Base-by-base conservation (phyloP, 2,329 filamentous ascomycete species). In the Xylariaceae sp. region DNA sequence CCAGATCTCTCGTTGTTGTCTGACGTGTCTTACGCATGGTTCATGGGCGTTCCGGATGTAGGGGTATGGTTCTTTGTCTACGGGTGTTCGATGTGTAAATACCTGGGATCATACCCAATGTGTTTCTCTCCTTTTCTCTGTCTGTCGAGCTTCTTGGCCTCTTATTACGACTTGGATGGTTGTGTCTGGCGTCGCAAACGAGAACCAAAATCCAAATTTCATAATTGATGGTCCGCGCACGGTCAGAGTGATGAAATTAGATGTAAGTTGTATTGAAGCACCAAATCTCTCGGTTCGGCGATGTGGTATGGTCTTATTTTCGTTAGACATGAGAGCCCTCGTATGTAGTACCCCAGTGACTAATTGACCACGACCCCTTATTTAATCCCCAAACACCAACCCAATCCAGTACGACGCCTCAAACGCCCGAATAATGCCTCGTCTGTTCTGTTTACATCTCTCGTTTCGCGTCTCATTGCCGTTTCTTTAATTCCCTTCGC, bases 401-500 rank as follows among this genome's bases (percentile, higher is more conserved):
- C 49, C 18, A 19, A 42, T 43, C 40, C 42, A 31, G 12, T 45
- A 54, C 33, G 48, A 60, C 59, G 53, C 61, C 61, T 33, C 49
- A 51, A 64, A 65, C 63, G 59, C 63, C 59, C 42, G 16, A 56
- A 48, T 56, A 59, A 65, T 65, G 61, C 61, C 46, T 44, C 42
- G 39, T 55, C 31, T 31, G 34, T 39, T 39, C 14, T 40, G 31
- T 28, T 19, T 28, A 14, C 16, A n/a, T 40, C 22, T 28, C 31
- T 38, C 38, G 42, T 7, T 47, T 16, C 43, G 39, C 42, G 22
- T 50, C 22, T 38, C 45, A 38, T 45, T 31, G 10, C 34, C 38
- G 22, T 47, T 43, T n/a, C 84, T 45, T 80, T 82, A 69, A 50
- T 69, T 69, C 16, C 93, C 93, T 70, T 97, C 93, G 68, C 90